Evolutionary conservation across 176 grass and related monocot species (phyloP).

Genomic region (Ensete glaucum): DNA sequence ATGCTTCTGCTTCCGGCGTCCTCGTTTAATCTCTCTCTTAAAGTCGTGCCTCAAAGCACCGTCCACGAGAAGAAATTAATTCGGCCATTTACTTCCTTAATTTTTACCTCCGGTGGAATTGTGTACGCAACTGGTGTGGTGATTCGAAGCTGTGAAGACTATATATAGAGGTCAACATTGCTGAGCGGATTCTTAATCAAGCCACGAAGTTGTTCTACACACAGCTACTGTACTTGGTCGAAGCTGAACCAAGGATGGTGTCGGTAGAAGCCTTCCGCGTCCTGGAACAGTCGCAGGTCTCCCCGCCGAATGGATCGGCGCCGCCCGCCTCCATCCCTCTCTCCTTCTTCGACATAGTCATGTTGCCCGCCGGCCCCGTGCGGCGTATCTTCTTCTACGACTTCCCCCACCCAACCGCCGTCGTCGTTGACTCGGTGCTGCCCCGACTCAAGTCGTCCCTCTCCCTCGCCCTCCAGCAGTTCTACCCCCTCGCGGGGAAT

Average conservation of each 20-base stretch:
- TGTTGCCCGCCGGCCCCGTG: constrained; percentile 42
- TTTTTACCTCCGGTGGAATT: too few relatives aligned
- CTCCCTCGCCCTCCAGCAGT: constrained; percentile 30
- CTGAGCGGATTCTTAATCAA: too few relatives aligned
- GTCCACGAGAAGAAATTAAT: too few relatives aligned
- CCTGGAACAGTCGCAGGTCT: constrained; percentile 23
- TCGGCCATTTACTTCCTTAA: too few relatives aligned
- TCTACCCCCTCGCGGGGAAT: constrained; percentile 37
- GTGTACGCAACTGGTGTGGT: too few relatives aligned
- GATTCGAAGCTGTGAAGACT: too few relatives aligned
- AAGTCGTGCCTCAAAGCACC: too few relatives aligned
- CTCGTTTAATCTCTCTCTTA: too few relatives aligned
- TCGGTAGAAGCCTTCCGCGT: not conserved
- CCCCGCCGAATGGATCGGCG: not conserved
- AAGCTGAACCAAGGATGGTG: not conserved
- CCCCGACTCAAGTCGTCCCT: constrained; percentile 37
- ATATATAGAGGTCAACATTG: too few relatives aligned
- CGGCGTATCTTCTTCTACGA: constrained; percentile 55
- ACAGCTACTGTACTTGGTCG: too few relatives aligned
- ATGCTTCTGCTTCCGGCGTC: too few relatives aligned
- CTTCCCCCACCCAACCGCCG: constrained; percentile 18
- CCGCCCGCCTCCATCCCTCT: constrained; percentile 12
- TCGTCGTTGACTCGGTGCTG: constrained; percentile 25
- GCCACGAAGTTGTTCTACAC: too few relatives aligned
- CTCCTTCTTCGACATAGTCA: constrained; percentile 42